These are phyloP conservation scores for Taphrina flavorubra DNA, from an alignment of 1,139 yeast genomes.

Conservation along the genomic window DNA sequence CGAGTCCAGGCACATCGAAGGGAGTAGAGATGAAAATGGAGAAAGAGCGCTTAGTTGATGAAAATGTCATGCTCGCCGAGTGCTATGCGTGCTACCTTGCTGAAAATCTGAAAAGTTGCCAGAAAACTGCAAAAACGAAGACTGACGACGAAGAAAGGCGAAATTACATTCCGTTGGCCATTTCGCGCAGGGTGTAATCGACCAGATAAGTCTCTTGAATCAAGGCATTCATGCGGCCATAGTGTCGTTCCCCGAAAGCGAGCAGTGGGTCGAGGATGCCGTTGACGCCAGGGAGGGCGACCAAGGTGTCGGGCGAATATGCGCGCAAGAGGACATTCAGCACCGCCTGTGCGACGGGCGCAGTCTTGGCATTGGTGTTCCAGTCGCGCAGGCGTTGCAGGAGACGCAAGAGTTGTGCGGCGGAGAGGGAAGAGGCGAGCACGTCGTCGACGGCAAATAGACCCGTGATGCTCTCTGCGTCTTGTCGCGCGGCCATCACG, in stretches of 20 bases:
- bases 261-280: constrained; percentile 71
- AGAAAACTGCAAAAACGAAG: not conserved
- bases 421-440: constrained; percentile 60
- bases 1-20: no score
- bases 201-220: constrained; percentile 82
- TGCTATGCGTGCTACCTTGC: no score
- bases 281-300: constrained; percentile 71
- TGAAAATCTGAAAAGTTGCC: no score
- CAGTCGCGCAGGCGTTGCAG: constrained; percentile 86
- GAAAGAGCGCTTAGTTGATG: no score
- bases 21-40: no score
- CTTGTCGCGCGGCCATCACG: constrained; percentile 54
- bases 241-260: constrained; percentile 89
- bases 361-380: constrained; percentile 87
- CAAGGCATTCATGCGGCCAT: constrained; percentile 72
- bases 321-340: constrained; percentile 67
- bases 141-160: no score
- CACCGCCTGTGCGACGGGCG: constrained; percentile 77
- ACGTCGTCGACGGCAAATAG: constrained; percentile 68
- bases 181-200: constrained; percentile 80
- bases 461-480: constrained; percentile 64
- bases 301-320: constrained; percentile 62
- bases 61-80: no score
- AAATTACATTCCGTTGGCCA: constrained; percentile 48
- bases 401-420: constrained; percentile 65